Evolutionary conservation across 176 grass and related monocot species (phyloP).

Genomic region (Raddia distichophylla): DNA sequence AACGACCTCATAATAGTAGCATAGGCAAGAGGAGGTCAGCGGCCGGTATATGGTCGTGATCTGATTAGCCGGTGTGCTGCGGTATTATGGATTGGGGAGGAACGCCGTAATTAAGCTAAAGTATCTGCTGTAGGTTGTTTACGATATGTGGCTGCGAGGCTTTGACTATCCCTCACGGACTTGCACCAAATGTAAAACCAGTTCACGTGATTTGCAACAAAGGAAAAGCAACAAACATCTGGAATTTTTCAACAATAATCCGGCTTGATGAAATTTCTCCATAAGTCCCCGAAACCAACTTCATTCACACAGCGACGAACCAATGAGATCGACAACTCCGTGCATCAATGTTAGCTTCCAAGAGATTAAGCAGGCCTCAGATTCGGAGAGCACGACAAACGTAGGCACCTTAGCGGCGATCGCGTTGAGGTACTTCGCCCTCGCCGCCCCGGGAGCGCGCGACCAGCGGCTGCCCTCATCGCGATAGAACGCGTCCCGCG

Average conservation of each 20-base stretch:
- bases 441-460: constrained; percentile 55
- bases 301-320: neutral
- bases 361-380: neutral
- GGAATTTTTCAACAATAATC: neutral
- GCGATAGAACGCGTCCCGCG: constrained; percentile 59
- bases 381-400: neutral
- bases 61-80: no score
- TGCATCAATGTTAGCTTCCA: neutral
- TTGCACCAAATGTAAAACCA: neutral
- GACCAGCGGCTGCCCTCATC: constrained; percentile 72
- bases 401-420: constrained; percentile 74
- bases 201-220: neutral
- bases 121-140: constrained; percentile 1
- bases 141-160: neutral
- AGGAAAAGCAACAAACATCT: neutral
- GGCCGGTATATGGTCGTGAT: no score
- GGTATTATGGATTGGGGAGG: no score
- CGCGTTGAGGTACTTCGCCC: constrained; percentile 79
- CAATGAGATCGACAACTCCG: neutral
- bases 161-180: neutral
- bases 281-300: neutral
- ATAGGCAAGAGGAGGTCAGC: no score
- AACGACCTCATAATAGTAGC: no score
- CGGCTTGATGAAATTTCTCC: neutral
- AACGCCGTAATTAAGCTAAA: no score